phyloP scores from a whole-genome alignment of 768 basidiomycete species.

The Favolaschia claudopus region DNA sequence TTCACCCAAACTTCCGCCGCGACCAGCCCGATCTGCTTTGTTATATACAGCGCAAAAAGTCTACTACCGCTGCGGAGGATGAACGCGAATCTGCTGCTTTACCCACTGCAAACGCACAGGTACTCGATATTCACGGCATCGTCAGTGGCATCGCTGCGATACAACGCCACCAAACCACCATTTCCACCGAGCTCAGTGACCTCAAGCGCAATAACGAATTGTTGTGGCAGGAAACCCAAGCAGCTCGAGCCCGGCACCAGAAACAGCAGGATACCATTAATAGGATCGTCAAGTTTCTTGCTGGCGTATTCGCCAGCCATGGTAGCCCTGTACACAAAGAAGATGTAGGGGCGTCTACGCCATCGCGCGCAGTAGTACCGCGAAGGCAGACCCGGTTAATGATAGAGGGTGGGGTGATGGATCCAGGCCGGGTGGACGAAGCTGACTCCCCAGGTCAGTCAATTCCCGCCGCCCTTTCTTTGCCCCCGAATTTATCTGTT shows the following conservation, averaged over 20 bases:
- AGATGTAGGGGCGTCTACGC: slow-evolving; percentile 34
- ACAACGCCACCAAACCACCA: slow-evolving; percentile 91
- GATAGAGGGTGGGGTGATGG: slow-evolving; percentile 63
- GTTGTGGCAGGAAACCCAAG: slow-evolving; percentile 92
- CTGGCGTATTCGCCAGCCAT: slow-evolving; percentile 83
- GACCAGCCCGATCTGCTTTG: slow-evolving; percentile 89
- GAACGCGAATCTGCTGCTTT: slow-evolving; percentile 42
- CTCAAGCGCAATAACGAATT: slow-evolving; percentile 87
- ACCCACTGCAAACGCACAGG: slow-evolving; percentile 47
- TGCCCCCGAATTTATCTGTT: background rate
- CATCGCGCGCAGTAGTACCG: slow-evolving; percentile 54
- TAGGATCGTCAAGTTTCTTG: slow-evolving; percentile 92
- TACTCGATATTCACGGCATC: slow-evolving; percentile 81
- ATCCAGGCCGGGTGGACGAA: slow-evolving; percentile 53
- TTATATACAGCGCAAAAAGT: slow-evolving; percentile 89
- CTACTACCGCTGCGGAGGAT: slow-evolving; percentile 46
- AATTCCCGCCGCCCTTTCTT: slow-evolving; percentile 15
- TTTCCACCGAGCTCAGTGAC: slow-evolving; percentile 87
- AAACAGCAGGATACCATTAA: slow-evolving; percentile 98
- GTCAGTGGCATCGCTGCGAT: slow-evolving; percentile 85
- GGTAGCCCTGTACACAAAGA: slow-evolving; percentile 49
- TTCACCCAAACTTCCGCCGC: slow-evolving; percentile 87
- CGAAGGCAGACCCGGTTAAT: slow-evolving; percentile 64
- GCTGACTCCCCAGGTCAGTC: slow-evolving; percentile 36
- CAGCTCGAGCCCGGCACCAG: slow-evolving; percentile 80